A percentile compares a stretch with the other conserved stretches of the same genome.
Conservation (phyloP, 176 grass and related monocot genomes). For the Triticum monococcum region DNA sequence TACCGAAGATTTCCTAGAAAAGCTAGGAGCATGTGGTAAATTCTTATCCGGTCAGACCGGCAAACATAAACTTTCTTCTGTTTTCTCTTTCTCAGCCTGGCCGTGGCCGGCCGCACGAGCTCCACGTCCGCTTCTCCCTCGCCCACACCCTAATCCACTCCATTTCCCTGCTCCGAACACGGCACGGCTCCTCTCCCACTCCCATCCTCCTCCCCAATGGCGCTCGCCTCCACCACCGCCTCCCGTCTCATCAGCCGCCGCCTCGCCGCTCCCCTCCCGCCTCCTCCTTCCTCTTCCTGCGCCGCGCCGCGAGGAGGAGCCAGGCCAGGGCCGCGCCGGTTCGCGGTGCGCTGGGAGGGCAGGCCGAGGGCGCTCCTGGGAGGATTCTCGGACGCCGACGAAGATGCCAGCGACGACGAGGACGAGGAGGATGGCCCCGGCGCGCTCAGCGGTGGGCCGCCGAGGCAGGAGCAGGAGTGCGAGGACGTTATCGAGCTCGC, state of each 20-base stretch:
- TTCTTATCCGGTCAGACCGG: not conserved
- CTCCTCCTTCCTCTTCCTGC: constrained; percentile 14
- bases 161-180: not conserved
- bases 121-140: constrained; percentile 10
- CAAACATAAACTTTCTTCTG: not conserved
- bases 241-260: constrained; percentile 10
- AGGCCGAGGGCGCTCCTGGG: constrained; percentile 20
- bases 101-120: constrained; percentile 4
- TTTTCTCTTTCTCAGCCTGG: not conserved
- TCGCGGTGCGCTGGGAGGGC: constrained; percentile 5
- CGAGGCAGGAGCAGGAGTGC: not conserved
- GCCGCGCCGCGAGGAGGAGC: not conserved
- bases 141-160: constrained; percentile 29
- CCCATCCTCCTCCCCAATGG: constrained; percentile 29
- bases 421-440: constrained; percentile 39
- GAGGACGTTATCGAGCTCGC: constrained; percentile 37
- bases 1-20: no score
- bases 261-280: constrained; percentile 1
- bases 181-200: not conserved
- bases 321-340: not conserved
- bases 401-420: constrained; percentile 49
- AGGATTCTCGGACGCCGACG: constrained; percentile 28
- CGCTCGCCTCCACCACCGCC: constrained; percentile 35
- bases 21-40: no score
- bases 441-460: not conserved